Conservation (phyloP, 495 filamentous ascomycete species). For the Parathielavia hyrcaniae region DNA sequence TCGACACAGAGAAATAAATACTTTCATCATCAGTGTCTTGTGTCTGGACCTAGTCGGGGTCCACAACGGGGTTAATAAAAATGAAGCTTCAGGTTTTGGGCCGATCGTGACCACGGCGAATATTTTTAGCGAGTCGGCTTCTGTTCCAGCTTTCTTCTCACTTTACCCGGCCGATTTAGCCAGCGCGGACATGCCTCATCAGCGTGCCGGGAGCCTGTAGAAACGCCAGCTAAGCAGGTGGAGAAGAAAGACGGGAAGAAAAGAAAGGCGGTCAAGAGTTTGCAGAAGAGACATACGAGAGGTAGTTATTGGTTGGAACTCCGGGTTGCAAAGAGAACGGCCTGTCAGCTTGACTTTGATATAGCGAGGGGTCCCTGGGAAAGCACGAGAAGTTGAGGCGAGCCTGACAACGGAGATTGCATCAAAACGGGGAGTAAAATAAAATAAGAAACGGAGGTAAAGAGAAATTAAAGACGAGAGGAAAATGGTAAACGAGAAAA, state of each 20-base stretch:
- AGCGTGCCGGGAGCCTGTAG: neutral
- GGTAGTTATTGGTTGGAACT: too few species aligned
- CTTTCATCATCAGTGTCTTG: too few species aligned
- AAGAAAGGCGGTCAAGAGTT: slow-evolving; percentile 9
- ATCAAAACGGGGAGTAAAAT: neutral
- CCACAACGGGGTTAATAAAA: neutral
- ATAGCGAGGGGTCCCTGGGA: too few species aligned
- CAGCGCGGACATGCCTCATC: slow-evolving; percentile 16
- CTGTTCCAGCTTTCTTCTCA: slow-evolving; percentile 4
- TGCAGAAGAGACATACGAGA: too few species aligned
- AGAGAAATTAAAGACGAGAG: neutral
- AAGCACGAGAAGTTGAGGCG: neutral
- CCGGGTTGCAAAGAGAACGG: too few species aligned
- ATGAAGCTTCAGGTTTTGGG: neutral
- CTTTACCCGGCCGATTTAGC: slow-evolving; percentile 27
- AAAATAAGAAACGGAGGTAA: neutral
- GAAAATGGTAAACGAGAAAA: neutral
- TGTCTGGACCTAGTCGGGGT: neutral
- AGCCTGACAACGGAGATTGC: neutral
- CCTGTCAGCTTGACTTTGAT: too few species aligned
- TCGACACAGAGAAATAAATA: neutral
- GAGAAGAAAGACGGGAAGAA: neutral
- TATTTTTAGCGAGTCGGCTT: slow-evolving; percentile 3
- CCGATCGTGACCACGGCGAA: neutral
- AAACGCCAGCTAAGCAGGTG: neutral